A percentile compares a stretch with the other conserved stretches of the same genome.
These are phyloP conservation scores for Penicillium cosmopolitanum DNA, from an alignment of 495 filamentous ascomycete genomes.

Conservation along the genomic window DNA sequence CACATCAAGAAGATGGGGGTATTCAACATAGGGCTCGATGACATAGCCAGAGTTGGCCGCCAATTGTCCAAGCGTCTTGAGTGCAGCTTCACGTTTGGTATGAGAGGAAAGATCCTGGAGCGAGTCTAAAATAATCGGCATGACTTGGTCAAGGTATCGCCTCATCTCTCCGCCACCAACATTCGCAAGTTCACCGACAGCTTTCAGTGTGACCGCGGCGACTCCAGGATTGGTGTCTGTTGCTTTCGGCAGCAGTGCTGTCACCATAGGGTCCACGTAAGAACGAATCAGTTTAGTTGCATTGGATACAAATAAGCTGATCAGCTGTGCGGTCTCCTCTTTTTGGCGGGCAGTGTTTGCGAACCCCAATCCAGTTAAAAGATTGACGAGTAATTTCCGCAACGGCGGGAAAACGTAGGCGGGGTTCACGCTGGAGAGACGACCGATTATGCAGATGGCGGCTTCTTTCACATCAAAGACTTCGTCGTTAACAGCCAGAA, in stretches of 20 bases:
- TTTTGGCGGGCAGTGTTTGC: constrained; percentile 92
- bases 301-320: constrained; percentile 88
- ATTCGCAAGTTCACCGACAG: constrained; percentile 88
- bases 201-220: constrained; percentile 88
- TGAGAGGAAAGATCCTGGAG: constrained; percentile 91
- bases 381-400: constrained; percentile 91
- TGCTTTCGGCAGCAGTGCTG: constrained; percentile 86
- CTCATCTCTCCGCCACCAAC: constrained; percentile 93
- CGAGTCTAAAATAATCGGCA: constrained; percentile 91
- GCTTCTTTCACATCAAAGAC: constrained; percentile 90
- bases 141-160: constrained; percentile 81
- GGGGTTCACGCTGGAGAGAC: constrained; percentile 87
- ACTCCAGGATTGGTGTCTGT: constrained; percentile 81
- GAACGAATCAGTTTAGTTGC: constrained; percentile 89
- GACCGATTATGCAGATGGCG: constrained; percentile 93
- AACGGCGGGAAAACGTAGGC: constrained; percentile 96
- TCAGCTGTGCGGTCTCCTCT: constrained; percentile 91
- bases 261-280: constrained; percentile 93
- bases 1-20: constrained; percentile 88
- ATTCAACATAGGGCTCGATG: constrained; percentile 93
- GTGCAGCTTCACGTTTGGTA: constrained; percentile 84
- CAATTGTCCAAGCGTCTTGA: constrained; percentile 88
- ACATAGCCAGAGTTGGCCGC: constrained; percentile 96
- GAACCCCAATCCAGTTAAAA: constrained; percentile 92
- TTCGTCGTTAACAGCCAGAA: constrained; percentile 96